Conservation (phyloP, 768 basidiomycete species). For the Leccinum longicurvipes region DNA sequence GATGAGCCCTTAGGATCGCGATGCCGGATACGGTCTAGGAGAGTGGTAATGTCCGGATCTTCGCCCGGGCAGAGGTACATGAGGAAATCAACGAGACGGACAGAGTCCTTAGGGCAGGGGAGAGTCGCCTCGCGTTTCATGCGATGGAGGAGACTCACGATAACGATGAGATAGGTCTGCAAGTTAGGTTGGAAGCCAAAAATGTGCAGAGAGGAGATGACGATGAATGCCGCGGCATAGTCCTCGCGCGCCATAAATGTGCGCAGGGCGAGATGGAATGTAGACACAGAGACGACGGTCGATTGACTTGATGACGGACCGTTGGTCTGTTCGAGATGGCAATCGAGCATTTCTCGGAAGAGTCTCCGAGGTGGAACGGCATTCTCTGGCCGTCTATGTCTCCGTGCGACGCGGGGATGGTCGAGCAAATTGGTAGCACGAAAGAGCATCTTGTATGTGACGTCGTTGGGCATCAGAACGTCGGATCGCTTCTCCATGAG, state of each 20-base stretch:
- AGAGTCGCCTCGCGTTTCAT: constrained; percentile 23
- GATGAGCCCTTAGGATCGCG: constrained; percentile 2
- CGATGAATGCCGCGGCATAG: constrained; percentile 45
- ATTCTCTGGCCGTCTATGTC: constrained; percentile 17
- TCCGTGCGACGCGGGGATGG: constrained; percentile 22
- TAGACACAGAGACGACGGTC: constrained; percentile 29
- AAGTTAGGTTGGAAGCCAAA: constrained; percentile 33
- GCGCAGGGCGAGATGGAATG: constrained; percentile 43
- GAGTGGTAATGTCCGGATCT: constrained; percentile 8
- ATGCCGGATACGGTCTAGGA: constrained; percentile 16
- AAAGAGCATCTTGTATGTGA: constrained; percentile 47
- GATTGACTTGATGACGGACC: constrained; percentile 18
- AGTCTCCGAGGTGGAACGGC: constrained; percentile 39
- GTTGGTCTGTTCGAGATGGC: constrained; percentile 25
- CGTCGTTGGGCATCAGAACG: constrained; percentile 37
- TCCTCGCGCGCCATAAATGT: constrained; percentile 43
- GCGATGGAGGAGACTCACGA: constrained; percentile 37
- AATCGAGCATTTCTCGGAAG: constrained; percentile 43
- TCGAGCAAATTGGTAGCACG: constrained; percentile 22
- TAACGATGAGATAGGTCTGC: constrained; percentile 39
- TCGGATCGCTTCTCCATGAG: constrained; percentile 34
- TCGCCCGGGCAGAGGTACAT: constrained; percentile 19
- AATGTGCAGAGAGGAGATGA: constrained; percentile 31
- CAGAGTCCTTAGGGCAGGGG: background rate
- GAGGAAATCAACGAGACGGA: constrained; percentile 26